Evolutionary conservation across 306 rosid species (phyloP), one percentile per base, ranked within the genome.

Genomic region (Quercus dentata): DNA sequence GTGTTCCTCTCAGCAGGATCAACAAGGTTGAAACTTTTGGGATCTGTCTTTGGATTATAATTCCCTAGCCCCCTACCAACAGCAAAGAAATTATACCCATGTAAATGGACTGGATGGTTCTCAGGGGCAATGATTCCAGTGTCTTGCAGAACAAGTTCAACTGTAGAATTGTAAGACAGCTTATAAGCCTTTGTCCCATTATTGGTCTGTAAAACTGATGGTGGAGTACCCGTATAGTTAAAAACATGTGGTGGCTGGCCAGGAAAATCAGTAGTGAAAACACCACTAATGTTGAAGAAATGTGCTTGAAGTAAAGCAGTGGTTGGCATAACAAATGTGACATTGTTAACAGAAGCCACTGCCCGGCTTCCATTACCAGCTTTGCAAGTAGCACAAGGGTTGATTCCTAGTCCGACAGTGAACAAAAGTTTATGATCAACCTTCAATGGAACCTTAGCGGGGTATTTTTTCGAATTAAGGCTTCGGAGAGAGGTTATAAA

Each of bases 1-100:
- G 98, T 94, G 85, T 94, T 94, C 76, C 98, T 89, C 84, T 94
- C 98, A 59, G 85, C 96, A 71, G 98, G 98, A 70, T 94, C 96
- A 56, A 81, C 81, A 62, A 92, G 90, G 72, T 92, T 94, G 23
- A 94, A 92, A 2, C 71, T 89, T 30, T 88, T 84, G 0, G 87
- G 81, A 72, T 92, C 97, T 5, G 63, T 87, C 12, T 54, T 83
- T 17, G 90, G 73, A 49, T 94, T 85, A 52, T 82, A 94, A 35
- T 93, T 93, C 8, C 97, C 97, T 4, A 88, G 23, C 41, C 97
- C 97, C 62, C 74, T 83, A 0, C 97, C 97, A 71, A 91, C 87
- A 2, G 71, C 77, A 85, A 76, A 94, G 91, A 94, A 94, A 86
- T 94, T 94, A 75, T 77, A 94, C 10, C 98, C 98, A 62, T 94